Evolutionary conservation across 1,139 yeast species (phyloP), one percentile per base, ranked within the genome.

Genomic region (Pneumocystis oryctolagi): DNA sequence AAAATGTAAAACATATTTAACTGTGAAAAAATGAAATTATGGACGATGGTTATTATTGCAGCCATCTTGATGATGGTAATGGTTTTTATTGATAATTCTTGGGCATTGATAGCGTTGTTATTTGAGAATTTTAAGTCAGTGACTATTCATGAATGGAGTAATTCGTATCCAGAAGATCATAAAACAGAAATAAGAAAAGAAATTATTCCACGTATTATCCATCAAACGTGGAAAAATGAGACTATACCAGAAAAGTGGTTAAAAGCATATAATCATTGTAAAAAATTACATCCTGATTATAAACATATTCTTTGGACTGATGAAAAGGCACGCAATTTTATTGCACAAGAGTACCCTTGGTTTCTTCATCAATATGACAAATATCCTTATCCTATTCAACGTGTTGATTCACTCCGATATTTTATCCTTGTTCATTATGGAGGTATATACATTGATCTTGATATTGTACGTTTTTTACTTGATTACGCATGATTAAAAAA

Each of bases 361-460:
- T 89, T 89, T 71, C 75, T 89, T 65, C 74, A 78, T 20, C 85
- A 92, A 9, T 89, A 87, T 80, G 92, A 88, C 71, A 73, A 78
- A 57, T 89, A 89, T 73, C 82, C 80, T 59, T 89, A 83, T 72
- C 89, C 90, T 35, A 90, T 90, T 68, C 84, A 88, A 77, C 77
- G 97, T 66, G 97, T 96, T 0, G 97, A 89, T 71, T 95, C 89
- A n/a, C 87, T 90, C 62, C 79, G 97, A 67, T 89, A 89, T 75
- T 89, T 89, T 74, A 87, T 87, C 3, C 77, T 89, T 68, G 80
- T 79, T 64, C 89, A 87, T 71, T 89, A 81, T 71, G 97, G 97
- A 64, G 97, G 97, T 59, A 79, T 90, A 59, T 89, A 89, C 74
- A 84, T 89, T 67, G 97, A 89, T 74, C 77, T 89, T 69, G 97